Evolutionary conservation across 306 rosid species (phyloP), one percentile per base, ranked within the genome.

Genomic region (Luffa acutangula): DNA sequence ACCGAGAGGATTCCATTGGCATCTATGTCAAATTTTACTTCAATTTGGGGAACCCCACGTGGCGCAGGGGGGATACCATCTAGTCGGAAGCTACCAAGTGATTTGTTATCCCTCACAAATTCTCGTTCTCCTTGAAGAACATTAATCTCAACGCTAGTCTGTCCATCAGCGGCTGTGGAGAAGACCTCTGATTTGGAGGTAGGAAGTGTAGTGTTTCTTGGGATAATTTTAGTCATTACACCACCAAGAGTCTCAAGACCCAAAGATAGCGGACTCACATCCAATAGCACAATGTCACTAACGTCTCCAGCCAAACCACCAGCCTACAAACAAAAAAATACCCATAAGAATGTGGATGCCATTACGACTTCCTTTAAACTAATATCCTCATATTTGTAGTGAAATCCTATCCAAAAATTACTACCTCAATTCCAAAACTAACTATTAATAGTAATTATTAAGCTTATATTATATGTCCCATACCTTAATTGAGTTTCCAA

Each of bases 31-130:
- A 92, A 95, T 69, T 95, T 95, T 81, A 95, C 99, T 88, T 95
- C 99, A 71, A 95, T 91, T 86, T 95, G 99, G 59, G 99, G 99
- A 76, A 91, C 97, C 58, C 99, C 99, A 3, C 97, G 95, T 1
- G 96, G 99, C 2, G 97, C 99, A 45, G 97, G 97, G 0, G 97
- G 97, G 67, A 94, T 94, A 56, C 98, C 98, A 36, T 94, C 98
- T 81, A 94, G 83, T 4, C 97, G 93, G 91, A 95, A 95, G 82
- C 97, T 95, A 54, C 99, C 97, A 34, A 95, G 93, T 76, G 99
- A 95, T 82, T 95, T 95, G 81, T 95, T 95, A 84, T 93, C 99
- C 88, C 97, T 86, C 6, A 95, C 97, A 76, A 95, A 92, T 72
- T 94, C 98, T 85, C 98, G 84, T 81, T 94, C 98, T 0, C 98